Evolutionary conservation across 2,329 filamentous ascomycete genomes (phyloP), one percentile per base, ranked within the genome.

Genomic region (Sclerotinia trifoliorum): DNA sequence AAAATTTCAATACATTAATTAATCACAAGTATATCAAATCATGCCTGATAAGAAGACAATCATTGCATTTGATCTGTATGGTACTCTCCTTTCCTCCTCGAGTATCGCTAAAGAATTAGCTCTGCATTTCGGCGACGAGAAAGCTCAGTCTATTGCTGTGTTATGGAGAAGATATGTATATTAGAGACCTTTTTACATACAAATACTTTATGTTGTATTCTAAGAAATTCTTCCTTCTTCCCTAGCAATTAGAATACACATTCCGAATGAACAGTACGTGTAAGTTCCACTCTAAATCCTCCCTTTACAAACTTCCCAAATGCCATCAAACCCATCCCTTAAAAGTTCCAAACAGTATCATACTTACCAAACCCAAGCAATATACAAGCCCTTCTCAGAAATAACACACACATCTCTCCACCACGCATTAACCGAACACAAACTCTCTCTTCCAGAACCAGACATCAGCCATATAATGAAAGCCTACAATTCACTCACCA

Each of bases 181-280:
- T 60, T n/a, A n/a, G 19, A 56, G 1, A 11, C 1, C 11, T 5
- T 39, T 8, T 49, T 15, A 17, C 3, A 21, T 19, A 7, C 17
- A 48, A 8, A 24, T 7, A 15, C 2, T 21, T 7, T 17, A 21
- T 21, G 13, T 54, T 48, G 52, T 6, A 54, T 65, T 15, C 17
- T 42, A 42, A 42, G 13, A 44, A 8, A 24, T 57, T 42, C 42
- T 89, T 89, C 74, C 3, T 52, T 42, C 42, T 89, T 89, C 74
- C 3, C 19, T 24, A 66, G 65, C 90, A 93, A 77, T 81, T 93
- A 11, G 90, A 93, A 78, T 94, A 93, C 74, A 92, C 90, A 51
- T 93, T 89, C 89, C 82, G 90, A 64, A 79, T 90, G 71, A 93
- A 88, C 74, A 89, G 86, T 81, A 93, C 93, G 90, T 84, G 90